phyloP scores from a whole-genome alignment of 176 grass and related monocot species.

The Triticum turgidum region DNA sequence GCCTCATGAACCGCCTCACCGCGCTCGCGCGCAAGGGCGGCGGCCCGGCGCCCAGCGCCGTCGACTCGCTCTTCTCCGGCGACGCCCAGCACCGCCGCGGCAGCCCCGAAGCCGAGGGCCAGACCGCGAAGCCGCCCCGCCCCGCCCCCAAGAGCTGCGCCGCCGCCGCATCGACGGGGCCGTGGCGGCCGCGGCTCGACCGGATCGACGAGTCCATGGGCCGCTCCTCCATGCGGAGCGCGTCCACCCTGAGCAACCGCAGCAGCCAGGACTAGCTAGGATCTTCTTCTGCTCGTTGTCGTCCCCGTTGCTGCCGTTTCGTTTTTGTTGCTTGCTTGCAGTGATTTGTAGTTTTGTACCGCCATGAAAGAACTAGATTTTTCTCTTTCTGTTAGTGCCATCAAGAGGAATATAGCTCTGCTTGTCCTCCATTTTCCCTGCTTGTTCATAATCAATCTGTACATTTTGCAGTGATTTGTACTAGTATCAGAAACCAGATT shows the following conservation, averaged over 20 bases:
- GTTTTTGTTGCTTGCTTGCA: background rate
- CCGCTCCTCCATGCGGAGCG: constrained; percentile 45
- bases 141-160: background rate
- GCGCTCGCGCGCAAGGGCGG: constrained; percentile 50
- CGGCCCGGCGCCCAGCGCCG: constrained; percentile 21
- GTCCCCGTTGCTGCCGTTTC: background rate
- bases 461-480: background rate
- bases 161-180: background rate
- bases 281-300: background rate
- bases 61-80: constrained; percentile 49
- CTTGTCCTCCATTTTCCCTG: background rate
- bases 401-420: background rate
- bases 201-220: constrained; percentile 80
- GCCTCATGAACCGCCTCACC: constrained; percentile 81
- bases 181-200: constrained; percentile 62
- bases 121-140: background rate
- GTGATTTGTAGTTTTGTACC: background rate
- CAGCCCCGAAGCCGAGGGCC: no score
- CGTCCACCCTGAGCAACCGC: constrained; percentile 21
- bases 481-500: no score
- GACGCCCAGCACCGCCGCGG: background rate
- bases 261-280: constrained; percentile 23
- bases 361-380: background rate
- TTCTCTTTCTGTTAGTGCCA: background rate
- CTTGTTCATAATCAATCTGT: background rate